A percentile compares a stretch with the other conserved stretches of the same genome.
These are phyloP conservation scores for Leishmania braziliensis DNA, from an alignment of 208 protist genomes.

Conservation along the genomic window DNA sequence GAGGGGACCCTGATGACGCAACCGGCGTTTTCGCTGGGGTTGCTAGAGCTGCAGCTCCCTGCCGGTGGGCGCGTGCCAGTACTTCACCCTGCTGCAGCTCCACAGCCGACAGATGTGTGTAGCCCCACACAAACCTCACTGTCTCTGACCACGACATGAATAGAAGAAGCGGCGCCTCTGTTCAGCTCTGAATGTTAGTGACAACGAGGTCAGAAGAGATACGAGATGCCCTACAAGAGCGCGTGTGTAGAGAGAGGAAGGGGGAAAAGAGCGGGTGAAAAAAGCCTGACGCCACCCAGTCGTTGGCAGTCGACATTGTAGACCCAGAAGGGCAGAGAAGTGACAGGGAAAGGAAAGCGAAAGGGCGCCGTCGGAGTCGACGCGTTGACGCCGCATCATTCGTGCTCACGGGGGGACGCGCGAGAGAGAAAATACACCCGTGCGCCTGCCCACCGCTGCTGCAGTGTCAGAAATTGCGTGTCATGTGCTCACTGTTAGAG, in stretches of 20 bases:
- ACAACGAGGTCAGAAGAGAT: neutral
- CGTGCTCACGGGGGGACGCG: too few relatives aligned
- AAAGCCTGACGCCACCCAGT: neutral
- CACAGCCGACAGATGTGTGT: slow-evolving; percentile 40
- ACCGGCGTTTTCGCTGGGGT: neutral
- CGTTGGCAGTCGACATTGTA: neutral
- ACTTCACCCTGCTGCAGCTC: slow-evolving; percentile 22
- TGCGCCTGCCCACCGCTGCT: neutral
- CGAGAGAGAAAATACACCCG: neutral
- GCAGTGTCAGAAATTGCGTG: neutral
- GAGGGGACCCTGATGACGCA: neutral
- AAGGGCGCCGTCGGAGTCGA: neutral
- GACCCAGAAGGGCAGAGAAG: neutral
- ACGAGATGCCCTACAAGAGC: neutral
- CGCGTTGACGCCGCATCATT: neutral
- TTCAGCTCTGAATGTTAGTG: neutral
- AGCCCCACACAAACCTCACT: slow-evolving; percentile 19
- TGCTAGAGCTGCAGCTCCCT: neutral
- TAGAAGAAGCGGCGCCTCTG: neutral
- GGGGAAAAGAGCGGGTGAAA: neutral
- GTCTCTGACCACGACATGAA: slow-evolving; percentile 9
- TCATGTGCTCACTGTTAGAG: neutral
- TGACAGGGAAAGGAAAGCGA: neutral
- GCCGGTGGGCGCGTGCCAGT: neutral
- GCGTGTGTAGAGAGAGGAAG: neutral